Evolutionary conservation across 2,329 filamentous ascomycete species (phyloP).

Genomic region (Pezicula rhizophila): DNA sequence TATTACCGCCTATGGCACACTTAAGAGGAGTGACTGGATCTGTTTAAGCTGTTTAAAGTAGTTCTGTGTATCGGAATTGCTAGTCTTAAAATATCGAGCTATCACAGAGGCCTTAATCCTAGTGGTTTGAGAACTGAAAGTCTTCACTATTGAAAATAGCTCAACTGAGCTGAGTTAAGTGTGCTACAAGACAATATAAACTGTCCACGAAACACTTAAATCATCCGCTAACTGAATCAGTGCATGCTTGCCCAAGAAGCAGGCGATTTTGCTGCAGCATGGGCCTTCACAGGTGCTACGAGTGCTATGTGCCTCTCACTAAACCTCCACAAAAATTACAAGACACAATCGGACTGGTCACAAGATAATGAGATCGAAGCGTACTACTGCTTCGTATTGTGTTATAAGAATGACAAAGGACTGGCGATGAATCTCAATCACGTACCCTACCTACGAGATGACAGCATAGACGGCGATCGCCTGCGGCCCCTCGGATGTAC

Average conservation of each 20-base stretch:
- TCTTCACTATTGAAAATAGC: too few relatives aligned
- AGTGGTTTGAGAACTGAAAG: too few relatives aligned
- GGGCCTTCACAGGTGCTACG: constrained; percentile 3
- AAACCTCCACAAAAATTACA: constrained; percentile 4
- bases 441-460: constrained; percentile 4
- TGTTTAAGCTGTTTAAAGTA: too few relatives aligned
- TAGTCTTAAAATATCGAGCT: too few relatives aligned
- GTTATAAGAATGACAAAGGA: constrained; percentile 11
- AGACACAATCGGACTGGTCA: neutral
- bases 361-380: constrained; percentile 2
- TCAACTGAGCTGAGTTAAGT: too few relatives aligned
- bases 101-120: too few relatives aligned
- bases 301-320: constrained; percentile 5
- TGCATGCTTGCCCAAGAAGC: constrained; percentile 7
- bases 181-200: too few relatives aligned
- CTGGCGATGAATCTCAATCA: constrained; percentile 11
- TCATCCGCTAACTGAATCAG: neutral
- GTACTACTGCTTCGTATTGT: constrained; percentile 7
- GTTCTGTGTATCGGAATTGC: too few relatives aligned
- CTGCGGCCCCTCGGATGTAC: neutral
- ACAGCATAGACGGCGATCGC: constrained; percentile 6
- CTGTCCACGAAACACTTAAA: neutral
- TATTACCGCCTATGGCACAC: too few relatives aligned
- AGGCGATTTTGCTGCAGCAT: constrained; percentile 8
- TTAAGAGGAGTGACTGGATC: too few relatives aligned